Percentiles rank a stretch among this genome's conserved stretches.
These are phyloP conservation scores for Micractinium sp. DNA, from an alignment of 139 green algal genomes.

Conservation along the genomic window DNA sequence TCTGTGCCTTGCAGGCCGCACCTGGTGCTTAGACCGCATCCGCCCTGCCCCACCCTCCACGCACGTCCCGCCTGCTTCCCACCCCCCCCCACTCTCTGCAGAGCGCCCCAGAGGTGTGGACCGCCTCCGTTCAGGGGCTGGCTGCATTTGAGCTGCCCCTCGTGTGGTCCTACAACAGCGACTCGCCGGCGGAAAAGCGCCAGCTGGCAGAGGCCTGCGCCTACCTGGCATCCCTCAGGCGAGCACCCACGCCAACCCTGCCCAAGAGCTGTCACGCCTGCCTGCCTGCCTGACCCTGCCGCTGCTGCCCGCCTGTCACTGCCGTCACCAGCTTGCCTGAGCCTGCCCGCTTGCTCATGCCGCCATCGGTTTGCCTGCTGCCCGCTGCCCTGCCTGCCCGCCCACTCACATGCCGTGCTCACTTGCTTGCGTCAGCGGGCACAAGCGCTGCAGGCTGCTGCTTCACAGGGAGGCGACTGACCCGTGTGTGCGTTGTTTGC, in stretches of 20 bases:
- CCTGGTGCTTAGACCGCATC: too few relatives aligned
- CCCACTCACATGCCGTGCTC: neutral
- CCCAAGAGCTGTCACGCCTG: neutral
- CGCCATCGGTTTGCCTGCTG: neutral
- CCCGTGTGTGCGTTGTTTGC: neutral
- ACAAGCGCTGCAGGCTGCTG: neutral
- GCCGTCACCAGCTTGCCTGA: too few relatives aligned
- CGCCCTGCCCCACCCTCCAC: too few relatives aligned
- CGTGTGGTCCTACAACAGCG: too few relatives aligned
- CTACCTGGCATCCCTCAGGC: neutral
- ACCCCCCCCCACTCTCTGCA: too few relatives aligned
- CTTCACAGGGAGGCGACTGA: neutral
- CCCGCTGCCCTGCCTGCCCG: neutral
- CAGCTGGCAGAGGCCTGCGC: too few relatives aligned
- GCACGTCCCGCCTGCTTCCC: too few relatives aligned
- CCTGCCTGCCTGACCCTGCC: neutral
- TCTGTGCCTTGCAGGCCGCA: too few relatives aligned
- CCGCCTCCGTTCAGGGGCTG: too few relatives aligned
- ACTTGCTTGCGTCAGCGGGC: neutral
- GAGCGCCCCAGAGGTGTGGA: too few relatives aligned
- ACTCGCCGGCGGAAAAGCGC: too few relatives aligned
- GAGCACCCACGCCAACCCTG: neutral
- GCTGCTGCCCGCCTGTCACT: neutral
- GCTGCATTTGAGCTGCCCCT: too few relatives aligned
- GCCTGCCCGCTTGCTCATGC: neutral